Base-by-base conservation (phyloP, 148 eudicot genomes). In the Rhododendron henanense region DNA sequence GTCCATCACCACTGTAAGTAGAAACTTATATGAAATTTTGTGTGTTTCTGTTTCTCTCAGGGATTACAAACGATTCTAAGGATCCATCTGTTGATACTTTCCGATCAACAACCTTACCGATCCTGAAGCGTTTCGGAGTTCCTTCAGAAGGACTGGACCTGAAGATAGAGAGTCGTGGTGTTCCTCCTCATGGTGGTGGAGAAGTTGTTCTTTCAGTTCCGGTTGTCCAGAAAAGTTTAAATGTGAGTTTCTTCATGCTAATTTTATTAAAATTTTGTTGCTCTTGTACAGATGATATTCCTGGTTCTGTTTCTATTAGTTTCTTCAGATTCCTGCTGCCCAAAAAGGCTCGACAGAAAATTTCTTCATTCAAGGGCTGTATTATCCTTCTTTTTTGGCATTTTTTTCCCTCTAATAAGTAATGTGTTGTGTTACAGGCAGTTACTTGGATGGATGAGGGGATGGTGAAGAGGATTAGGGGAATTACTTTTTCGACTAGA, bases 11-110 rank as follows among this genome's bases (percentile, higher is more conserved):
- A 13, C 39, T 13, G 31, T 31, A 31, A 31, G 19, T 28, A 71
- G 76, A 28, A 31, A 3, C 16, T 71, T 13, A 25, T 0, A n/a
- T 25, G 28, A 2, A 3, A 63, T 6, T 23, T 63, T 37, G 23
- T 51, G 10, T 47, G 31, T 39, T 7, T 78, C 1, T 85, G 48
- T 55, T 87, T 23, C 63, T 79, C 23, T 84, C 90, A 96, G 99
- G 99, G 55, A 94, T 96, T 81, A 96, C 99, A 85, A 96, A 95
- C 90, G 98, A 94, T 89, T 57, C 88, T 13, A 94, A 90, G 90
- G 98, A 96, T 85, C 97, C 97, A 71, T 94, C 97, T 82, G 95
- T 96, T 82, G 99, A 96, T 84, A 94, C 98, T 8, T 96, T 92
- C 83, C 88, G 91, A 57, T 93, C 93, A 76, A 91, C 97, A n/a